A percentile compares a stretch with the other conserved stretches of the same genome.
Conservation (phyloP, 1,284 basidiomycete genomes). For the Leccinum griseonigrum region DNA sequence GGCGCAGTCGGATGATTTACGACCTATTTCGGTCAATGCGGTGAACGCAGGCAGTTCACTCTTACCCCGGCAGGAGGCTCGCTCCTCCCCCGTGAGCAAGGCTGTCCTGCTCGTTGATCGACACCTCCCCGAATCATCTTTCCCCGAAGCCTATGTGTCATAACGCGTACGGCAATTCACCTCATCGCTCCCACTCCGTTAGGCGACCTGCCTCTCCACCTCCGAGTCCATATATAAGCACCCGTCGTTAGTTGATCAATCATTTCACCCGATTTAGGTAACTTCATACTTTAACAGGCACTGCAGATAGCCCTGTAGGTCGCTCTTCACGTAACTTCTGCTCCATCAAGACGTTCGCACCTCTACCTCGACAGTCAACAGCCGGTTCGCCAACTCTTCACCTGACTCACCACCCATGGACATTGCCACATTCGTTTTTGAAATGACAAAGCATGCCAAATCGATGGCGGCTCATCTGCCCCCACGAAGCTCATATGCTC, state of each 20-base stretch:
- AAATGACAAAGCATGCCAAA: background rate
- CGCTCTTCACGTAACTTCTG: background rate
- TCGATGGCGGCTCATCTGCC: background rate
- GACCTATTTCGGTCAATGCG: background rate
- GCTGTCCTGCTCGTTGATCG: background rate
- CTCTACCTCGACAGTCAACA: conserved; percentile 7
- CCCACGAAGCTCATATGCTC: background rate
- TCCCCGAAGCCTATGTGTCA: background rate
- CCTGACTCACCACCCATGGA: background rate
- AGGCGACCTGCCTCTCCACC: conserved; percentile 13
- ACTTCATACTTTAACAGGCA: background rate
- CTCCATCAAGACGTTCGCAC: conserved; percentile 3
- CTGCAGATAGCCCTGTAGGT: background rate
- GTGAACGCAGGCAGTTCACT: background rate
- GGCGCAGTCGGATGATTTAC: background rate
- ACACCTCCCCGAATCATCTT: background rate
- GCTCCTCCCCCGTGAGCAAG: conserved; percentile 8
- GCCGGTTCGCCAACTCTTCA: background rate
- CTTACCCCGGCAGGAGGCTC: conserved; percentile 7
- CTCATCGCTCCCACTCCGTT: background rate
- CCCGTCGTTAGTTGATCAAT: background rate
- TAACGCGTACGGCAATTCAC: background rate
- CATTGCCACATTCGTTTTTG: background rate
- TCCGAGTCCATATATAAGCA: background rate
- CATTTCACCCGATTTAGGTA: background rate